Evolutionary conservation across 225 moss, liverwort and hornwort genomes (phyloP).

Genomic region (Ulota crispa): DNA sequence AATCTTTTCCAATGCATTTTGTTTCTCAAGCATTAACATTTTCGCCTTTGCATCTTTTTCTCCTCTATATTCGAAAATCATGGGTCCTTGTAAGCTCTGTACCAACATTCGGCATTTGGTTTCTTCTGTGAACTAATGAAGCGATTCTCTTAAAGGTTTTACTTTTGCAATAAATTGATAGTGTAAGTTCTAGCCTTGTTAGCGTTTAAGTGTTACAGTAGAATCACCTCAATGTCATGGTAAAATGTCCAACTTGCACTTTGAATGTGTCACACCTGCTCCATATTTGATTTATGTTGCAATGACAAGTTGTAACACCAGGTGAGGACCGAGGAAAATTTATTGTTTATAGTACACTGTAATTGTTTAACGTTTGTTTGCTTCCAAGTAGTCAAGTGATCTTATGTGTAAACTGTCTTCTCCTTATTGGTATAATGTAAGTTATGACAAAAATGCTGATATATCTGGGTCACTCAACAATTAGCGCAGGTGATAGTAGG

Average conservation of each 20-base stretch:
- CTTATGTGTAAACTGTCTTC: not conserved
- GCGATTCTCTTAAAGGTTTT: not conserved
- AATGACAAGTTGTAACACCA: not conserved
- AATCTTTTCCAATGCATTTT: not conserved
- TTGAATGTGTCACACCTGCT: not conserved
- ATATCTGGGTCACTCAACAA: not conserved
- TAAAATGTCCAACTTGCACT: not conserved
- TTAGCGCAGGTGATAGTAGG: conserved; percentile 44
- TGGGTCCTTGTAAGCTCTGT: not conserved
- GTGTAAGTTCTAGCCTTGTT: not conserved
- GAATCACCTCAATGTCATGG: not conserved
- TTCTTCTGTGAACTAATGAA: not conserved
- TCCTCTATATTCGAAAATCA: no score
- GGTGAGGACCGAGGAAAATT: not conserved
- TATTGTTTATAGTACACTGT: not conserved
- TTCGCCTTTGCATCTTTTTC: not conserved
- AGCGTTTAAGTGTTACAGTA: not conserved
- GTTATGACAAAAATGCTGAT: not conserved
- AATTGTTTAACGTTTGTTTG: not conserved
- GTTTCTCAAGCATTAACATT: not conserved
- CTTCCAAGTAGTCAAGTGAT: not conserved
- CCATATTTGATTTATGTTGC: not conserved
- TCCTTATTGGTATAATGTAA: not conserved
- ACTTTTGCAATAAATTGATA: not conserved
- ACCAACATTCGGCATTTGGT: not conserved